These are phyloP conservation scores for Ceriops zippeliana DNA, from an alignment of 345 rosid species.

Conservation along the genomic window DNA sequence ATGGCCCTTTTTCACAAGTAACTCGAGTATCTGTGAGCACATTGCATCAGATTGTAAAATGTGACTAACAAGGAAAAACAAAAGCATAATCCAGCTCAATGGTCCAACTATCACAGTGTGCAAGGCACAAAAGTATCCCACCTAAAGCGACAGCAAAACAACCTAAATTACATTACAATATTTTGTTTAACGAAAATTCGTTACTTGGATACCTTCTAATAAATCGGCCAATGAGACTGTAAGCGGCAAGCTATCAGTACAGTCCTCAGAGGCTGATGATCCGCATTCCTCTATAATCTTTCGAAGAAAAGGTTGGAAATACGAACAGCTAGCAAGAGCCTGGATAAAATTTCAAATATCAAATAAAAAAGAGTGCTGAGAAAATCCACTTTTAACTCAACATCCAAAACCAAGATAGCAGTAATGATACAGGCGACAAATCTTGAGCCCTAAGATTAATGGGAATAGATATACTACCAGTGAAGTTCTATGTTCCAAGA, in stretches of 20 bases:
- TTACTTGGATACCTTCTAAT: constrained; percentile 42
- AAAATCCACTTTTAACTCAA: too few relatives aligned
- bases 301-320: constrained; percentile 57
- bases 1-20: neutral
- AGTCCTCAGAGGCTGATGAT: constrained; percentile 26
- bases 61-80: neutral
- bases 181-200: neutral
- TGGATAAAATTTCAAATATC: constrained; percentile 24
- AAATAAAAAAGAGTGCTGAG: neutral
- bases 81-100: neutral
- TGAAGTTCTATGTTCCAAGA: too few relatives aligned
- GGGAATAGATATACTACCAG: too few relatives aligned
- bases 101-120: neutral
- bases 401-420: too few relatives aligned
- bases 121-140: neutral
- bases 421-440: too few relatives aligned
- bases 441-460: too few relatives aligned
- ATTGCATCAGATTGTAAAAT: neutral
- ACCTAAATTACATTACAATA: neutral
- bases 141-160: neutral
- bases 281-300: constrained; percentile 50
- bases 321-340: constrained; percentile 78
- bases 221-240: constrained; percentile 55
- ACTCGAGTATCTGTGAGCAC: neutral
- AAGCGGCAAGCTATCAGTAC: constrained; percentile 51